These are phyloP conservation scores for Trifolium subterraneum DNA, from an alignment of 306 rosid species.

Conservation along the genomic window DNA sequence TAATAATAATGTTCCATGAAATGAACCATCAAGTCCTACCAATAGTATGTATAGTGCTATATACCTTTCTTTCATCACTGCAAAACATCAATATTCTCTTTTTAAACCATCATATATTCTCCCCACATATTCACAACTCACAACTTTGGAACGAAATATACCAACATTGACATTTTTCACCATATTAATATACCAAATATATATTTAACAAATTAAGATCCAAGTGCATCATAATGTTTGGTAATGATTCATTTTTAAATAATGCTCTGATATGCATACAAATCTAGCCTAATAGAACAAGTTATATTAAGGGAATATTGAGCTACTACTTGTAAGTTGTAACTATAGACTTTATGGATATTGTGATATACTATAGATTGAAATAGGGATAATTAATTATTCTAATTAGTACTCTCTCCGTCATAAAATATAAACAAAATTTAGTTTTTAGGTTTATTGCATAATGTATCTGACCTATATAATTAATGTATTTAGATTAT, in stretches of 20 bases:
- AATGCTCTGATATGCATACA: constrained; percentile 36
- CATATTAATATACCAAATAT: constrained; percentile 2
- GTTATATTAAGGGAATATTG: neutral
- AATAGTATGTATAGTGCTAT: neutral
- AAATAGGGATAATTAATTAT: neutral
- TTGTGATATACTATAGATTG: neutral
- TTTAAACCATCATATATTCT: constrained; percentile 28
- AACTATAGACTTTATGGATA: neutral
- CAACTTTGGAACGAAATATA: constrained; percentile 37
- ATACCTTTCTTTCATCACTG: constrained; percentile 35
- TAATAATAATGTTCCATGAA: constrained; percentile 34
- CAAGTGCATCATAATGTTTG: constrained; percentile 19
- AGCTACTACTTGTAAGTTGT: constrained; percentile 6
- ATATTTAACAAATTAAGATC: constrained; percentile 25
- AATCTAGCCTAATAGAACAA: constrained; percentile 17
- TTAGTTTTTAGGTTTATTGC: no score
- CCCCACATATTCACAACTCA: neutral
- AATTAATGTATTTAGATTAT: no score
- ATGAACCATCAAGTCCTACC: constrained; percentile 38
- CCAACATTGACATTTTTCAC: constrained; percentile 26
- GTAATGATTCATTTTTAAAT: constrained; percentile 16
- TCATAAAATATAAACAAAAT: no score
- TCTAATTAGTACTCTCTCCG: neutral
- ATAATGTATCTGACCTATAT: no score
- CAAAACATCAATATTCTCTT: constrained; percentile 31